Evolutionary conservation across 257 asterid genomes (phyloP).

Genomic region (Echium plantagineum): DNA sequence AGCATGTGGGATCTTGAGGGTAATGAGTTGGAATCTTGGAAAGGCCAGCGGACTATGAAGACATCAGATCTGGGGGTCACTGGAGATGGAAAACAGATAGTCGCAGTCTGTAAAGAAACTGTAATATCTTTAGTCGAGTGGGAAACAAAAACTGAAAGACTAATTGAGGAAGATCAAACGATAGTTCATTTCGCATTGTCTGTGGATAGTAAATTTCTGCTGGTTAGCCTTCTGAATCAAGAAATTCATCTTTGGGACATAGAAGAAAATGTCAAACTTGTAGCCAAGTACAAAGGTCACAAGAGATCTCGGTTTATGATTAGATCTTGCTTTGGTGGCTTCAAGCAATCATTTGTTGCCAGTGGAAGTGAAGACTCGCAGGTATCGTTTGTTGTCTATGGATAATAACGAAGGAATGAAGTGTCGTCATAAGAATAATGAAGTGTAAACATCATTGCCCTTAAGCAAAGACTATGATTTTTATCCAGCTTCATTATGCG

Average conservation of each 20-base stretch:
- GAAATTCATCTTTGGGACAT: slow-evolving; percentile 91
- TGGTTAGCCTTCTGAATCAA: slow-evolving; percentile 60
- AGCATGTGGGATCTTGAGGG: slow-evolving; percentile 81
- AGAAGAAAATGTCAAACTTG: slow-evolving; percentile 40
- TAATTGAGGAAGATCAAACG: slow-evolving; percentile 64
- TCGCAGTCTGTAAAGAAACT: slow-evolving; percentile 60
- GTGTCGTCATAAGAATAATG: too few species aligned
- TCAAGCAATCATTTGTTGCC: slow-evolving; percentile 67
- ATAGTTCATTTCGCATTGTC: slow-evolving; percentile 68
- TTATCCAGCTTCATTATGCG: background rate
- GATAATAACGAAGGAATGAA: too few species aligned
- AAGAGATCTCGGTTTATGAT: slow-evolving; percentile 65
- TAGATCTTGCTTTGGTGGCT: slow-evolving; percentile 85
- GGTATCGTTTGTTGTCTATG: slow-evolving; percentile 37
- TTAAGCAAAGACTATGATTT: background rate
- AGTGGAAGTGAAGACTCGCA: slow-evolving; percentile 97
- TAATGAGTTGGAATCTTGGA: slow-evolving; percentile 74
- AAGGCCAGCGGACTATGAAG: slow-evolving; percentile 60
- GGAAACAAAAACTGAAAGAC: slow-evolving; percentile 62
- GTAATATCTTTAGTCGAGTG: slow-evolving; percentile 45
- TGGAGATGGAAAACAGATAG: slow-evolving; percentile 50
- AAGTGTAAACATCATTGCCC: too few species aligned
- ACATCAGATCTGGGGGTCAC: slow-evolving; percentile 62
- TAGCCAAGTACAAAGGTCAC: slow-evolving; percentile 75
- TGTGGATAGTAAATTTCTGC: slow-evolving; percentile 54